Conservation (phyloP, 371 early-diverging fungal genomes). For the Mucor indicus region DNA sequence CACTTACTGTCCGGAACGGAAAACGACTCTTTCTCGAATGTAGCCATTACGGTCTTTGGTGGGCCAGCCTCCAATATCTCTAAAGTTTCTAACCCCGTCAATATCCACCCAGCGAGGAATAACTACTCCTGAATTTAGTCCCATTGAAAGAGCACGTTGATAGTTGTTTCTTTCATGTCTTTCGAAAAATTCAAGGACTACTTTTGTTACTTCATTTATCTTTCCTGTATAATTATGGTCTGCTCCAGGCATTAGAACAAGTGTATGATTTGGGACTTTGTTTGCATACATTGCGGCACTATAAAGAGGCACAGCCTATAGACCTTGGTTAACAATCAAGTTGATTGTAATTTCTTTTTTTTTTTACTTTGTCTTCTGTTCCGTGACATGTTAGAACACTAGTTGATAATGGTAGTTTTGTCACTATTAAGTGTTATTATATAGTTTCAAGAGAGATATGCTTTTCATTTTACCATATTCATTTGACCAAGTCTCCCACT, state of each 20-base stretch:
- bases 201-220: constrained; percentile 42
- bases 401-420: constrained; percentile 55
- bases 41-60: constrained; percentile 40
- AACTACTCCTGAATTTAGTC: constrained; percentile 23
- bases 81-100: constrained; percentile 61
- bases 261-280: constrained; percentile 48
- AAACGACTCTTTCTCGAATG: constrained; percentile 42
- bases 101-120: constrained; percentile 51
- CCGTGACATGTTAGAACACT: constrained; percentile 61
- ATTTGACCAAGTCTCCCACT: constrained; percentile 35
- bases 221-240: constrained; percentile 57
- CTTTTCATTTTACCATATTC: constrained; percentile 31
- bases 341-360: not conserved
- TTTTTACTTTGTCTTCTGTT: constrained; percentile 51
- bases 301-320: constrained; percentile 54
- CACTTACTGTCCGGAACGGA: constrained; percentile 27
- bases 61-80: constrained; percentile 59
- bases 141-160: constrained; percentile 28
- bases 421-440: constrained; percentile 16
- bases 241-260: constrained; percentile 48
- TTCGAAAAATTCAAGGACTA: constrained; percentile 36
- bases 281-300: constrained; percentile 54
- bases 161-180: constrained; percentile 38
- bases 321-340: not conserved
- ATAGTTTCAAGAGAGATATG: not conserved